Percentiles rank a stretch among this genome's conserved stretches.
These are phyloP conservation scores for Pouteria glomerata DNA, from an alignment of 148 eudicot species.

Conservation along the genomic window DNA sequence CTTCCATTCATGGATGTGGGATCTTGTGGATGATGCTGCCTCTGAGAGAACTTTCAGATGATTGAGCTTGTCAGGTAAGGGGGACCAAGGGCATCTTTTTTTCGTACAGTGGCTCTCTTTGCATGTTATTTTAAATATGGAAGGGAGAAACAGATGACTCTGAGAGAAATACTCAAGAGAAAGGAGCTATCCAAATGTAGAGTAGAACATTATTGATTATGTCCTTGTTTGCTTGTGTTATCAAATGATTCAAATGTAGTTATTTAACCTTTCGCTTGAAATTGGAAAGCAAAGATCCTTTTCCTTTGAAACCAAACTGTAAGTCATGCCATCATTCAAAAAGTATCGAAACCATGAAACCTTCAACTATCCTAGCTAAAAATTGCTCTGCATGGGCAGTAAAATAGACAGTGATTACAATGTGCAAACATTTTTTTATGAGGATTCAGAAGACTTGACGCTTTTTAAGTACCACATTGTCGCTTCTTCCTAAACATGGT, in stretches of 20 bases:
- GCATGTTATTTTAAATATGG: not conserved
- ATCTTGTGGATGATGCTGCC: too few relatives aligned
- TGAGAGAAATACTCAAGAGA: too few relatives aligned
- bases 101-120: too few relatives aligned
- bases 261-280: not conserved
- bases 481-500: not conserved
- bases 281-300: not conserved
- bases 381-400: not conserved
- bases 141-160: not conserved
- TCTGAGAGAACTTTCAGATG: too few relatives aligned
- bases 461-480: not conserved
- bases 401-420: not conserved
- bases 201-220: not conserved
- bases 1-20: too few relatives aligned
- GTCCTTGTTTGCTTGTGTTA: not conserved
- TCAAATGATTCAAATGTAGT: constrained; percentile 1
- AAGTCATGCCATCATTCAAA: not conserved
- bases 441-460: not conserved
- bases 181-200: not conserved
- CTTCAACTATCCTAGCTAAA: not conserved
- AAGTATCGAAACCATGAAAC: not conserved
- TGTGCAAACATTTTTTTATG: not conserved
- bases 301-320: not conserved
- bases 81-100: too few relatives aligned
- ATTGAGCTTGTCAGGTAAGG: too few relatives aligned